Base-by-base conservation (phyloP, 192 early-diverging fungal species). In the Backusella westeae region DNA sequence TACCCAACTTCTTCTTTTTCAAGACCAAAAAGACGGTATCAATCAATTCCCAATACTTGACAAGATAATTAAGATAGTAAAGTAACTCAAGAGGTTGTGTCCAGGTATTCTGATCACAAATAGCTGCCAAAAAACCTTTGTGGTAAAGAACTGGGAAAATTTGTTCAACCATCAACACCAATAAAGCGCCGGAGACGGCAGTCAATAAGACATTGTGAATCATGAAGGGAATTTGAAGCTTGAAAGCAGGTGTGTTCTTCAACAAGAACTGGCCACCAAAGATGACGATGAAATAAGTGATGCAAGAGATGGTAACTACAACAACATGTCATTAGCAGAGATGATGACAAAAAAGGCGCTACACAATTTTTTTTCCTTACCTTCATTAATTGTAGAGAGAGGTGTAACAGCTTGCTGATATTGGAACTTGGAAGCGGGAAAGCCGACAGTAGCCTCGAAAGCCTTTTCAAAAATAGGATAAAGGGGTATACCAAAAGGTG, bases 61-160 rank as follows among this genome's bases (percentile, higher is more conserved):
- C 90, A 63, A 95, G 87, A 81, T 95, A 96, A 87, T 96, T 96
- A 75, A 96, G 85, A 83, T 93, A 95, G 88, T 95, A 96, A 9
- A 93, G 82, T 52, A 93, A 81, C 80, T 95, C 93, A 67, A 96
- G 83, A 59, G 83, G 85, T 78, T 93, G 91, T 52, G 89, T 93
- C 90, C 90, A 94, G 41, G 89, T 89, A 73, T 82, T 74, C 63
- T 84, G 74, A 72, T 88, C 69, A 82, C 94, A 95, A 59, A 95
- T 83, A 21, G 91, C 85, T 56, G 87, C 87, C 78, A 92, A 90
- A 34, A 94, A 42, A 19, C 94, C 94, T 41, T 94, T 78, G 26
- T 85, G 72, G 66, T 79, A 83, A 70, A 93, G 74, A 32, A 92
- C 93, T 36, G 94, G 93, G 42, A 85, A 77, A 23, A 96, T 75